Percentiles rank a stretch among this genome's conserved stretches.
These are phyloP conservation scores for Metschnikowia peoriensis DNA, from an alignment of 805 yeast genomes.

Conservation along the genomic window DNA sequence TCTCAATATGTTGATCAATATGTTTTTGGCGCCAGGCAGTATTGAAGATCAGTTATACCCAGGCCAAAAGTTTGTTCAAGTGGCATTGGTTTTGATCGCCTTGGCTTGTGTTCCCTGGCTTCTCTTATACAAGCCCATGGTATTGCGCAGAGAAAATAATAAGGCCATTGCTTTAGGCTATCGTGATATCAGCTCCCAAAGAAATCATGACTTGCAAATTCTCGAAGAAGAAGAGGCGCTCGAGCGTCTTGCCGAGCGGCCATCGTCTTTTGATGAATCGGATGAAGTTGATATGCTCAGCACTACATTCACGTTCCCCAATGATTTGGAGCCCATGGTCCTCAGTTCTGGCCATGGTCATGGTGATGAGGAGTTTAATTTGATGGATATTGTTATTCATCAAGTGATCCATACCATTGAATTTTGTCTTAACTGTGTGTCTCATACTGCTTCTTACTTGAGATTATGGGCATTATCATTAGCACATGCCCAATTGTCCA, in stretches of 20 bases:
- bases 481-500: slow-evolving; percentile 76
- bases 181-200: slow-evolving; percentile 33
- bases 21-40: slow-evolving; percentile 92
- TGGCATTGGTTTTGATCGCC: slow-evolving; percentile 70
- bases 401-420: slow-evolving; percentile 81
- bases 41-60: slow-evolving; percentile 76
- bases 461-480: slow-evolving; percentile 77
- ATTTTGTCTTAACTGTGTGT: slow-evolving; percentile 74
- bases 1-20: slow-evolving; percentile 89
- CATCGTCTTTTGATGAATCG: slow-evolving; percentile 1
- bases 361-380: slow-evolving; percentile 37
- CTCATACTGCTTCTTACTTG: slow-evolving; percentile 76
- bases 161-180: slow-evolving; percentile 35
- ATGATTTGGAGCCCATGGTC: slow-evolving; percentile 35
- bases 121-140: slow-evolving; percentile 74
- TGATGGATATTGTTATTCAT: slow-evolving; percentile 73
- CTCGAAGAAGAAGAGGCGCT: slow-evolving; percentile 41
- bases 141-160: slow-evolving; percentile 35
- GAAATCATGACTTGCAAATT: slow-evolving; percentile 28
- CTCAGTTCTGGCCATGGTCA: slow-evolving; percentile 32
- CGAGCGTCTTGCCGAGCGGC: slow-evolving; percentile 10
- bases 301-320: slow-evolving; percentile 30
- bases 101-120: slow-evolving; percentile 91
- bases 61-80: slow-evolving; percentile 79
- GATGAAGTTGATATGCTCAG: slow-evolving; percentile 20